Evolutionary conservation across 1,284 basidiomycete species (phyloP).

Genomic region (Trichosporon faecale): DNA sequence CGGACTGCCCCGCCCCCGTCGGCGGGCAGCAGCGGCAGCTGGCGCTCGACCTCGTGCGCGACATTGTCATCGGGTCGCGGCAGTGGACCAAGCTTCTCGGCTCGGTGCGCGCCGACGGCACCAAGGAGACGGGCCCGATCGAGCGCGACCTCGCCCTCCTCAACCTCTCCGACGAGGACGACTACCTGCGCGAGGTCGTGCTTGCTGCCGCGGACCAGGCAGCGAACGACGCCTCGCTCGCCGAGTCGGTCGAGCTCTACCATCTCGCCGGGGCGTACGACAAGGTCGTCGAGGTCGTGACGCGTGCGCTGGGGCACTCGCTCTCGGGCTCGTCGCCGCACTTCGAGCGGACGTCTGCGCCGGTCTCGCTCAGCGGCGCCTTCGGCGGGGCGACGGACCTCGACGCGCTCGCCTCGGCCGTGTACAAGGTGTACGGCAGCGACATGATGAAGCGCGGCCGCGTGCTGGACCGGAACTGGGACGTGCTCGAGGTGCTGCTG

Average conservation of each 20-base stretch:
- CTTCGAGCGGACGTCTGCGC: slow-evolving; percentile 14
- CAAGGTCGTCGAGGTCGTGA: slow-evolving; percentile 83
- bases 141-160: slow-evolving; percentile 77
- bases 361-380: slow-evolving; percentile 33
- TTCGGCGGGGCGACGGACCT: slow-evolving; percentile 57
- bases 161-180: slow-evolving; percentile 65
- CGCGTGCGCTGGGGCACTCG: slow-evolving; percentile 81
- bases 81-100: slow-evolving; percentile 83
- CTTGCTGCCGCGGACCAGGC: slow-evolving; percentile 72
- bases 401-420: slow-evolving; percentile 74
- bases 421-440: slow-evolving; percentile 80
- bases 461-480: slow-evolving; percentile 72
- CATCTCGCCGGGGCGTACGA: slow-evolving; percentile 90
- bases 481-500: slow-evolving; percentile 63
- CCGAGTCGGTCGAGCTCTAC: slow-evolving; percentile 92
- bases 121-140: slow-evolving; percentile 82
- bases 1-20: slow-evolving; percentile 62
- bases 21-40: slow-evolving; percentile 79
- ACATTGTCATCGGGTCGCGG: slow-evolving; percentile 83
- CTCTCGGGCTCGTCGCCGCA: slow-evolving; percentile 60
- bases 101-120: slow-evolving; percentile 82
- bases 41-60: slow-evolving; percentile 81
- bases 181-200: slow-evolving; percentile 81
- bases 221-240: slow-evolving; percentile 65
- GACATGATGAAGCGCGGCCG: slow-evolving; percentile 70